These are phyloP conservation scores for Wickerhamiella musiphila DNA, from an alignment of 805 yeast genomes.

Conservation along the genomic window DNA sequence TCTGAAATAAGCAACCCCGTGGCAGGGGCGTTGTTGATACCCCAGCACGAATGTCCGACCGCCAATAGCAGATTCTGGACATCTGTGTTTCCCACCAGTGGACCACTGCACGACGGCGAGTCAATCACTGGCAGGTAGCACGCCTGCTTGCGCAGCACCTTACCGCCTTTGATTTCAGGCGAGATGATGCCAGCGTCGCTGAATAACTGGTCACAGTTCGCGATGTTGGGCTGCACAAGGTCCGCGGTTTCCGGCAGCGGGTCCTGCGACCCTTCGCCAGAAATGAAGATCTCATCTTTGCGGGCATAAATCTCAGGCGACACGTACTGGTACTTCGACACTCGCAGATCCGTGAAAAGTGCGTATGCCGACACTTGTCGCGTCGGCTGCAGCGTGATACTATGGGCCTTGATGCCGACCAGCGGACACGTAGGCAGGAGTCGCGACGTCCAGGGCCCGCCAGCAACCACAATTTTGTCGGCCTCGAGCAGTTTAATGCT, in stretches of 20 bases:
- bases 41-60: slow-evolving; percentile 97
- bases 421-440: slow-evolving; percentile 87
- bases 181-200: slow-evolving; percentile 63
- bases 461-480: slow-evolving; percentile 65
- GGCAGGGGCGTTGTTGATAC: slow-evolving; percentile 93
- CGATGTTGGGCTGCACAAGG: slow-evolving; percentile 74
- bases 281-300: slow-evolving; percentile 86
- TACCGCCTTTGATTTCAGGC: slow-evolving; percentile 52
- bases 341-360: slow-evolving; percentile 74
- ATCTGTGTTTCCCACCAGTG: slow-evolving; percentile 84
- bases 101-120: slow-evolving; percentile 84
- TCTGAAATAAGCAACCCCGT: slow-evolving; percentile 92
- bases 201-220: slow-evolving; percentile 77
- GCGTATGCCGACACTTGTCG: slow-evolving; percentile 82
- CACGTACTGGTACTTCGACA: slow-evolving; percentile 44
- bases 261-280: slow-evolving; percentile 88
- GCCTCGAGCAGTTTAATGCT: slow-evolving; percentile 28
- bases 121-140: slow-evolving; percentile 91
- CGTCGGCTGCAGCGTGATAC: slow-evolving; percentile 76
- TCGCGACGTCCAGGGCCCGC: slow-evolving; percentile 95
- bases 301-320: slow-evolving; percentile 93
- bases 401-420: slow-evolving; percentile 85
- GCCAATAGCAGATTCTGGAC: slow-evolving; percentile 65
- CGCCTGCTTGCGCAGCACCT: slow-evolving; percentile 70
- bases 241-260: slow-evolving; percentile 89